Evolutionary conservation across 352 stramenopile genomes (phyloP), one percentile per base, ranked within the genome.

Genomic region (Pythium aquatile): DNA sequence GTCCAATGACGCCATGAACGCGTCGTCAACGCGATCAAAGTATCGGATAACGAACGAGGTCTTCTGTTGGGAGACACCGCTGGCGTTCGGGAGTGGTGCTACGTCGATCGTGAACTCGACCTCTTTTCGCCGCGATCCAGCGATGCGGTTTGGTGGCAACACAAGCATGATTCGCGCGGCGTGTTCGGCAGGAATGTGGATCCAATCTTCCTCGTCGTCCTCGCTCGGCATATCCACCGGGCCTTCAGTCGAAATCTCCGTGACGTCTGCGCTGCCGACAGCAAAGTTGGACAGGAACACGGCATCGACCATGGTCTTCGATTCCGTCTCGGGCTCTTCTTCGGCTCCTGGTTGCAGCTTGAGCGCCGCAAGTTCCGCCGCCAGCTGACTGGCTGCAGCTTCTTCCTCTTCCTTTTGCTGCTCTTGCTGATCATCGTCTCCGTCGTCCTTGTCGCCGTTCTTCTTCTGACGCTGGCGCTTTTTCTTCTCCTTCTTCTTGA

Each of bases 401-500:
- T 52, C 49, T 6, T 51, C 32, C 40, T 62, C 57, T 47, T 55
- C 67, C 14, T 71, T 62, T 9, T 70, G 55, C 9, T 54, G 48
- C 20, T 51, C 58, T 10, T 61, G 49, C 10, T 7, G 55, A 1
- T 65, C 35, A 6, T 66, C 69, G 14, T 57, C 64, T 63, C 76
- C 65, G 57, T 85, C 74, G 52, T 91, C 44, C 44, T 51, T 94
- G 44, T 77, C 80, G 60, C 87, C 77, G 62, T 98, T 98, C 77
- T 98, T 91, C 16, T 91, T 74, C 63, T 98, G 96, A 63, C 61
- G 60, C 48, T 70, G 98, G 7, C 98, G 81, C 69, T 93, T 93
- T 61, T 97, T 97, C 70, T 96, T 98, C 13, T 98, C 79, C 70
- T 93, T 92, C 61, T 97, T 96, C 72, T 96, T 98, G 33, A 99